Base-by-base conservation (phyloP, 805 yeast genomes). In the Starmerella tilneyi region DNA sequence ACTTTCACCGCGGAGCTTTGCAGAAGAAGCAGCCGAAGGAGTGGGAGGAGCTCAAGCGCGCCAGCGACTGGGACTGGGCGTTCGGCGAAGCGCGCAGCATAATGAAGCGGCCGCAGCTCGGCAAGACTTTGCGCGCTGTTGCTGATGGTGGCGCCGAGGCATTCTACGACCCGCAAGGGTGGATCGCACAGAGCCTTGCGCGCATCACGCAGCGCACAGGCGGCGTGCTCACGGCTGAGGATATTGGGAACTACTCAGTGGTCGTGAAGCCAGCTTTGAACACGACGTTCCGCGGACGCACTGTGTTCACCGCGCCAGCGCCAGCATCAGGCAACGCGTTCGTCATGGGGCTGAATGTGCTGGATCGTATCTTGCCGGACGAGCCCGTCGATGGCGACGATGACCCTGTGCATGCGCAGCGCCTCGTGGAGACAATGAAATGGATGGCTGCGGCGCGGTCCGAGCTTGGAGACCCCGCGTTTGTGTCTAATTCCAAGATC, bases 401-500 rank as follows among this genome's bases (percentile, higher is more conserved):
- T 56, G 58, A 59, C 21, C 68, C 70, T 8, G 47, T 72, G 11
- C 70, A 74, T 12, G 67, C 78, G 2, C 96, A 84, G 56, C 69
- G 83, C 45, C 59, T 85, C 7, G 66, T 85, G 9, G 98, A 89
- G 63, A 66, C 82, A 3, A 84, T 89, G 94, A 89, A 89, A 63
- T 89, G 96, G 95, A 73, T 85, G 74, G 84, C 88, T 0, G 73
- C 89, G 11, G 89, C 81, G 0, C 71, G 96, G 51, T 76, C 88
- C n/a, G 74, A 84, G 54, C 69, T 89, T 21, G 97, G 97, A 0
- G 96, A 85, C 56, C 78, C 63, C 32, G 46, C 47, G 0, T 63
- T 51, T 8, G 49, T 59, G 1, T 46, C 53, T 11, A 56, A 65
- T 28, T 49, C 59, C 2, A 64, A 72, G 26, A 70, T 77, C 23